These are phyloP conservation scores for Suillus variegatus DNA, from an alignment of 768 basidiomycete genomes.

Conservation along the genomic window DNA sequence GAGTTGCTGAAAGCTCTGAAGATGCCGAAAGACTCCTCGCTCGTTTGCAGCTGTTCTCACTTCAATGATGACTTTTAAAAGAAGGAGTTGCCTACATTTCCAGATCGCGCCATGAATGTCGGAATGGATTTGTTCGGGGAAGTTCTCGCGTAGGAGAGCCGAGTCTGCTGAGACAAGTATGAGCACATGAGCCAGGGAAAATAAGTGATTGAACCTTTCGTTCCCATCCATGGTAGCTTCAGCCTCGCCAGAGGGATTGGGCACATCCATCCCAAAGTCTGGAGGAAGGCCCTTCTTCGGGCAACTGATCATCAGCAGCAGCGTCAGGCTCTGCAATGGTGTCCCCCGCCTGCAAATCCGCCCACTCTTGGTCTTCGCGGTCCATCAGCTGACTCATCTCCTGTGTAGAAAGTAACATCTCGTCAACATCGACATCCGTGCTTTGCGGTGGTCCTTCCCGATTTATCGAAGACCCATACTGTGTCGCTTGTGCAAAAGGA, in stretches of 20 bases:
- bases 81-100: neutral
- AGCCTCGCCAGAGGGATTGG: neutral
- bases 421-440: constrained; percentile 32
- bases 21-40: constrained; percentile 22
- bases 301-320: constrained; percentile 8
- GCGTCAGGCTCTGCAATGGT: constrained; percentile 14
- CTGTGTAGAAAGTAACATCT: constrained; percentile 33
- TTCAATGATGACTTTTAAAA: constrained; percentile 1
- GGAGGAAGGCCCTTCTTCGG: constrained; percentile 7
- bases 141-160: neutral
- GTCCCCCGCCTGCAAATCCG: constrained; percentile 16
- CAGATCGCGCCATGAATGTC: neutral
- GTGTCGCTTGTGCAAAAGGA: constrained; percentile 26
- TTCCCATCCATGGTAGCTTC: neutral
- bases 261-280: neutral
- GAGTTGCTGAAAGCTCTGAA: constrained; percentile 12
- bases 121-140: constrained; percentile 1
- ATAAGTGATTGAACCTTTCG: neutral
- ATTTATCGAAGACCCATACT: constrained; percentile 16
- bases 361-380: constrained; percentile 23
- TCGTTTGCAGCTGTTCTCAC: constrained; percentile 25
- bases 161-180: neutral
- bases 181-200: neutral
- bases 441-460: constrained; percentile 6
- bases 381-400: constrained; percentile 32